Percentiles rank a stretch among this genome's conserved stretches.
phyloP scores from a whole-genome alignment of 768 basidiomycete species.

The Coprinellus micaceus region DNA sequence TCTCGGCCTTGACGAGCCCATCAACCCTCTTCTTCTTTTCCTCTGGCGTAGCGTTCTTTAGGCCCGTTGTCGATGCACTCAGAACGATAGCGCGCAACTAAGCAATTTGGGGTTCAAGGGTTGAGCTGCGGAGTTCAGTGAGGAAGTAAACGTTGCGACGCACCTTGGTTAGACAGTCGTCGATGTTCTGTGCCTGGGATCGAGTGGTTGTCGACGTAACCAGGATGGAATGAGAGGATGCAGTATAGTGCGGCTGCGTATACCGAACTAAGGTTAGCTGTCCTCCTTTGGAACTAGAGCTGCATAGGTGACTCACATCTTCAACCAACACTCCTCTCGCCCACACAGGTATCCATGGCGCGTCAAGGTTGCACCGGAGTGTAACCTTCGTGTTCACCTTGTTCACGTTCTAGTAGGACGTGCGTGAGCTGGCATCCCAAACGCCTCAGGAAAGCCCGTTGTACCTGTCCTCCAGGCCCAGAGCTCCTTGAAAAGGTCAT shows the following conservation, averaged over 20 bases:
- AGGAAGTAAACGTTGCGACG: constrained; percentile 5
- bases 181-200: constrained; percentile 75
- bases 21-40: constrained; percentile 55
- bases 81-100: constrained; percentile 56
- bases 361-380: constrained; percentile 53
- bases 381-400: constrained; percentile 85
- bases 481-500: constrained; percentile 75
- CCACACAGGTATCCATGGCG: constrained; percentile 71
- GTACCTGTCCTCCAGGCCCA: constrained; percentile 81
- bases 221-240: constrained; percentile 65
- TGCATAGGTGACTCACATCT: constrained; percentile 35
- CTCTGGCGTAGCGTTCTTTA: constrained; percentile 53
- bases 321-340: constrained; percentile 45
- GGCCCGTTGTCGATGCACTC: constrained; percentile 39
- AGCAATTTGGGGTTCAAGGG: neutral
- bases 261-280: neutral
- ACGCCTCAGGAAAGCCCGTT: constrained; percentile 7
- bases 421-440: neutral
- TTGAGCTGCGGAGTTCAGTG: neutral
- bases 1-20: constrained; percentile 40
- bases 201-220: constrained; percentile 67
- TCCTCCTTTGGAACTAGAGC: too few species aligned
- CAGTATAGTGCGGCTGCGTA: constrained; percentile 58
- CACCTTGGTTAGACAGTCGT: constrained; percentile 70
- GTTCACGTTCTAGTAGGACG: constrained; percentile 67